phyloP scores from a whole-genome alignment of 129 eudicot species.

The Flaveria linearis region DNA sequence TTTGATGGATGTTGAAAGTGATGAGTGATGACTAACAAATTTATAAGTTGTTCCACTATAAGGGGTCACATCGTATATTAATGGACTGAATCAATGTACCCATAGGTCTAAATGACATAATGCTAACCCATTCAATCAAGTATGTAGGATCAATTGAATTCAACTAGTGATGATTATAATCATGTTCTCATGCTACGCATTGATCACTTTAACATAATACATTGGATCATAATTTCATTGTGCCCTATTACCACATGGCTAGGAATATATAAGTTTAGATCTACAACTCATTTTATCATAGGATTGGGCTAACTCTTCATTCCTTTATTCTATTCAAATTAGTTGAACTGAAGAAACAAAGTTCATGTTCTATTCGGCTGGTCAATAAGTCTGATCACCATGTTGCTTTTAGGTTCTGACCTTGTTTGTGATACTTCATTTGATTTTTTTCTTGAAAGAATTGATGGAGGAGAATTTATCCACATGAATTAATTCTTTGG shows the following conservation, averaged over 20 bases:
- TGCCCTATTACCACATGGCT: neutral
- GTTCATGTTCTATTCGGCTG: constrained; percentile 55
- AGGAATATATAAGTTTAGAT: constrained; percentile 1
- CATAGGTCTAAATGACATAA: constrained; percentile 1
- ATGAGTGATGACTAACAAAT: constrained; percentile 1
- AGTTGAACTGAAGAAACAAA: constrained; percentile 66
- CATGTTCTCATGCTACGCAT: neutral
- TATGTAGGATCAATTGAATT: constrained; percentile 3
- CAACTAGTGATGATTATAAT: neutral
- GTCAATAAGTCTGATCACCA: constrained; percentile 48
- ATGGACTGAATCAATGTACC: constrained; percentile 9
- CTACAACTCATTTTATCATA: neutral
- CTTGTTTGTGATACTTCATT: constrained; percentile 13
- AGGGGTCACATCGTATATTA: neutral
- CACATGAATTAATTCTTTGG: constrained; percentile 19
- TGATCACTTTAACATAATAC: neutral
- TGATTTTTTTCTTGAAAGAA: neutral
- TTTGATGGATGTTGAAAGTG: neutral
- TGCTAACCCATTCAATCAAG: neutral
- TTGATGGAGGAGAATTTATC: constrained; percentile 11
- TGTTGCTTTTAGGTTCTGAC: constrained; percentile 53
- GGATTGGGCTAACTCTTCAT: constrained; percentile 23
- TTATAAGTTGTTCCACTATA: neutral
- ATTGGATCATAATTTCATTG: neutral
- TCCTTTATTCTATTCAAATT: constrained; percentile 25